phyloP scores from a whole-genome alignment of 2,329 filamentous ascomycete species.

The Helotiales sp. region DNA sequence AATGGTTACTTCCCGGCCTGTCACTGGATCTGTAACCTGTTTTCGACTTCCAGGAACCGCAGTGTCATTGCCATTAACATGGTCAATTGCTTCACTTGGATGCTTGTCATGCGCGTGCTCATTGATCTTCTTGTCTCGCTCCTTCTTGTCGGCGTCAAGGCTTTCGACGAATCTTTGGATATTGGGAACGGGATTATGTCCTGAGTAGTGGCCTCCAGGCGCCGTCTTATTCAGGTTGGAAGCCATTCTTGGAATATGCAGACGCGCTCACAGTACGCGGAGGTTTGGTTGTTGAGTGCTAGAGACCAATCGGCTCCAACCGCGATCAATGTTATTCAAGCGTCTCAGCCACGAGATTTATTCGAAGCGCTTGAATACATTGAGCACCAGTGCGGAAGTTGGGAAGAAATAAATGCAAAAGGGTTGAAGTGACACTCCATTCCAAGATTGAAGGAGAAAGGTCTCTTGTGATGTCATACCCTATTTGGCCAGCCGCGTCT shows the following conservation, averaged over 20 bases:
- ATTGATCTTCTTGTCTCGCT: constrained; percentile 73
- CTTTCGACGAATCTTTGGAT: constrained; percentile 80
- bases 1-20: constrained; percentile 82
- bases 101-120: constrained; percentile 43
- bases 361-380: background rate
- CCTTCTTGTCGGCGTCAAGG: constrained; percentile 76
- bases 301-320: background rate
- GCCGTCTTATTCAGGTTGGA: constrained; percentile 23
- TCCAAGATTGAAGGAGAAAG: constrained; percentile 2
- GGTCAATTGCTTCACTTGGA: constrained; percentile 42
- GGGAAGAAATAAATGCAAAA: background rate
- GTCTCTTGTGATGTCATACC: constrained; percentile 2
- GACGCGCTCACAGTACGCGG: no score
- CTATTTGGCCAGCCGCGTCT: background rate
- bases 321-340: background rate
- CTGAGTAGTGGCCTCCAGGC: constrained; percentile 75
- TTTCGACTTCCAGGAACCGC: constrained; percentile 47
- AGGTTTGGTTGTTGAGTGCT: background rate
- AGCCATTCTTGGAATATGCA: constrained; percentile 24
- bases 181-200: constrained; percentile 80
- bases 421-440: background rate
- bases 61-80: constrained; percentile 40
- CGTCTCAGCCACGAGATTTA: background rate
- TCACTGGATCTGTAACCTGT: constrained; percentile 82
- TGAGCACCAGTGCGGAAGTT: background rate